A percentile compares a stretch with the other conserved stretches of the same genome.
Evolutionary conservation across 495 filamentous ascomycete genomes (phyloP).

Genomic region (Tuber microsphaerosporum): DNA sequence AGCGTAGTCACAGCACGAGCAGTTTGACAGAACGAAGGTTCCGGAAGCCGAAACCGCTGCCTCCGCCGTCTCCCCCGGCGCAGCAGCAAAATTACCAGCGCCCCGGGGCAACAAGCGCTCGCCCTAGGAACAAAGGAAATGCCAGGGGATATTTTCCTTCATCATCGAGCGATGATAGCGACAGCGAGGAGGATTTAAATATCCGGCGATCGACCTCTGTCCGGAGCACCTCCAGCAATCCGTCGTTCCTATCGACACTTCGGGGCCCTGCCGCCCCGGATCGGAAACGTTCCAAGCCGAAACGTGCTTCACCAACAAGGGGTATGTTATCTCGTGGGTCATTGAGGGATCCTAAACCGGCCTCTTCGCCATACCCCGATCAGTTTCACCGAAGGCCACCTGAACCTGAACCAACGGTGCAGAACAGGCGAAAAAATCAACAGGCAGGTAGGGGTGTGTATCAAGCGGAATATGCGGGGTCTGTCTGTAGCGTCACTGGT

Average conservation of each 20-base stretch:
- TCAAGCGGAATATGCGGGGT: constrained; percentile 8
- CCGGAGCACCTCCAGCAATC: background rate
- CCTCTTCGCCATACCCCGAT: background rate
- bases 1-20: constrained; percentile 11
- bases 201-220: constrained; percentile 3
- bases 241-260: constrained; percentile 14
- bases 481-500: background rate
- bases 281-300: constrained; percentile 2
- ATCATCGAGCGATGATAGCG: constrained; percentile 1
- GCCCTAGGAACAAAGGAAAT: background rate
- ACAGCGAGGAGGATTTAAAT: background rate
- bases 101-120: background rate
- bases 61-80: background rate
- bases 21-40: constrained; percentile 26
- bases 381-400: background rate
- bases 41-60: constrained; percentile 10
- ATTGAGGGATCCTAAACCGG: background rate
- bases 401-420: background rate
- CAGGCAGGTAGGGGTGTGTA: background rate
- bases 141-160: background rate
- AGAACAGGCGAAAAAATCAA: background rate
- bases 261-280: background rate
- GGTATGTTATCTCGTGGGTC: constrained; percentile 8
- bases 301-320: background rate
- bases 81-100: background rate